Conservation (phyloP, 371 early-diverging fungal species). For the Basidiobolus meristosporus region DNA sequence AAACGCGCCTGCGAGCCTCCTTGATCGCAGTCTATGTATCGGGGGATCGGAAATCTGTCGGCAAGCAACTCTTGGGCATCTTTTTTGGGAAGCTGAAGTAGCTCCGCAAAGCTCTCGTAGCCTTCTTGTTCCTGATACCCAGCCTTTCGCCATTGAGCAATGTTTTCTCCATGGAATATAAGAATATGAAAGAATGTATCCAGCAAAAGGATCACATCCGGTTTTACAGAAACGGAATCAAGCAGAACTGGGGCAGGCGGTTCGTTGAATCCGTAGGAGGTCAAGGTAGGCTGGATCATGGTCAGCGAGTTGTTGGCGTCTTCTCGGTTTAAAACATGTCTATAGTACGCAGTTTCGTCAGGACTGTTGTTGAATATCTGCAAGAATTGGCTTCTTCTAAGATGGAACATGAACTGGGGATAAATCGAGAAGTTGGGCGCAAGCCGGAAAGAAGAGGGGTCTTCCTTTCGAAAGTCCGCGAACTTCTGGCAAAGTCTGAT, state of each 20-base stretch:
- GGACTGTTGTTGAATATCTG: constrained; percentile 99
- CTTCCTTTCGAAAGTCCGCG: constrained; percentile 93
- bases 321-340: constrained; percentile 85
- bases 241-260: constrained; percentile 89
- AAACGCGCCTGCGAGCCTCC: constrained; percentile 98
- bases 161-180: constrained; percentile 87
- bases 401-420: constrained; percentile 99
- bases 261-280: constrained; percentile 79
- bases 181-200: constrained; percentile 98
- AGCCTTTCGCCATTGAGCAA: constrained; percentile 85
- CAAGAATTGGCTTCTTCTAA: constrained; percentile 93
- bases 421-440: constrained; percentile 92
- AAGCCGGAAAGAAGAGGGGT: constrained; percentile 81
- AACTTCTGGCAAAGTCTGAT: constrained; percentile 96
- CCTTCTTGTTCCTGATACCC: constrained; percentile 78
- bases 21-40: constrained; percentile 95
- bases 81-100: constrained; percentile 75
- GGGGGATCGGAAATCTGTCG: constrained; percentile 95
- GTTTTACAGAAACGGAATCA: constrained; percentile 93
- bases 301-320: constrained; percentile 91
- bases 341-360: constrained; percentile 96
- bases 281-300: constrained; percentile 98
- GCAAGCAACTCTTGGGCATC: constrained; percentile 83
- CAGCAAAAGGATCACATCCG: constrained; percentile 88
- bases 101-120: constrained; percentile 86